Percentiles rank a stretch among this genome's conserved stretches.
These are phyloP conservation scores for Torulaspora quercuum DNA, from an alignment of 805 yeast genomes.

Conservation along the genomic window DNA sequence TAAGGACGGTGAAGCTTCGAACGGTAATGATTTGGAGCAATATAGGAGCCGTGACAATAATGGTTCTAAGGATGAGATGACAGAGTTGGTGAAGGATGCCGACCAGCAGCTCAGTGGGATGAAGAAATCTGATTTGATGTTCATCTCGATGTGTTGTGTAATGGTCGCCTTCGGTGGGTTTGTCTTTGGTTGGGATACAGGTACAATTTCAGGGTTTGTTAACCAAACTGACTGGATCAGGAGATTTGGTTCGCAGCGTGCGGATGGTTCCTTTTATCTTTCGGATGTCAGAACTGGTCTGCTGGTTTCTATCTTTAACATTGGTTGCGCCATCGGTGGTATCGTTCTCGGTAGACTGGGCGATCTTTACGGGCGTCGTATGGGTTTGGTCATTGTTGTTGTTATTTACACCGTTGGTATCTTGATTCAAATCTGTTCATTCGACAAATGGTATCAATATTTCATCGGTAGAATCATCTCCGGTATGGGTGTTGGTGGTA, in stretches of 20 bases:
- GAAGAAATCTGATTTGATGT: conserved; percentile 18
- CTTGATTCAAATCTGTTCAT: conserved; percentile 56
- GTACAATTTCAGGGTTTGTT: conserved; percentile 72
- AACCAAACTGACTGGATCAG: conserved; percentile 50
- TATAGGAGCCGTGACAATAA: conserved; percentile 9
- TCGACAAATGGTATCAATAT: conserved; percentile 61
- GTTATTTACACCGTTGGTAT: conserved; percentile 63
- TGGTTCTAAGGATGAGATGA: conserved; percentile 19
- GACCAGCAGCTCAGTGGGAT: conserved; percentile 16
- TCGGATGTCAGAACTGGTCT: conserved; percentile 54
- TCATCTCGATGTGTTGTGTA: conserved; percentile 25
- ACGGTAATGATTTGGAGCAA: conserved; percentile 14
- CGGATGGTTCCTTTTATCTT: conserved; percentile 44
- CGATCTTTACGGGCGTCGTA: conserved; percentile 62
- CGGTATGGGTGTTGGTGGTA: conserved; percentile 75
- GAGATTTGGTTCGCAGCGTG: conserved; percentile 51
- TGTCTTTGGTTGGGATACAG: conserved; percentile 78
- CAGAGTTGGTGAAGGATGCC: conserved; percentile 20
- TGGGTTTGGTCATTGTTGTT: conserved; percentile 58
- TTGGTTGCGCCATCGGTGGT: conserved; percentile 76
- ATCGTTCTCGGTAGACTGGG: conserved; percentile 53
- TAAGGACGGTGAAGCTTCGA: conserved; percentile 8
- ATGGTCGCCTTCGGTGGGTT: conserved; percentile 39
- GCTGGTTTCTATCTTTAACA: conserved; percentile 57
- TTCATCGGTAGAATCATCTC: conserved; percentile 64